phyloP scores from a whole-genome alignment of 2,329 filamentous ascomycete genomes.

The Elsinoe batatas region DNA sequence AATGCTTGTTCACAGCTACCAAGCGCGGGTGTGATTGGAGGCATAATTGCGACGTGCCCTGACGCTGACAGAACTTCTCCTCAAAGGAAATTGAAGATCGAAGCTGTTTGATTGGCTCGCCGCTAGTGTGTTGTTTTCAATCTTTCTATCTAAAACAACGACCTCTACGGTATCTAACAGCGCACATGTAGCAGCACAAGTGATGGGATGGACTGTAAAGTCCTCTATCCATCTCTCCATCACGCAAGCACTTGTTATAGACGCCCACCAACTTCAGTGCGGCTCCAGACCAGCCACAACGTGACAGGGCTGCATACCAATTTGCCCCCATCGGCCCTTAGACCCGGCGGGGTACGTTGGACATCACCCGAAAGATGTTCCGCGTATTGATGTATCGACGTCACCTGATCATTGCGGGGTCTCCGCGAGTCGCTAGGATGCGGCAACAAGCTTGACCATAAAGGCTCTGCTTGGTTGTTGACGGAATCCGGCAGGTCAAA shows the following conservation, averaged over 20 bases:
- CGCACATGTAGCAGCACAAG: background rate
- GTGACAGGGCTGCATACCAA: too few species aligned
- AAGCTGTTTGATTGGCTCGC: too few species aligned
- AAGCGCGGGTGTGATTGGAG: conserved; percentile 7
- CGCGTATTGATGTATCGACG: background rate
- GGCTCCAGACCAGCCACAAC: too few species aligned
- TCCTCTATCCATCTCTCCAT: too few species aligned
- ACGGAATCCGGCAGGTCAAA: conserved; percentile 1
- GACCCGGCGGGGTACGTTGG: background rate
- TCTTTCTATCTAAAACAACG: background rate
- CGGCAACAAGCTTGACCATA: background rate
- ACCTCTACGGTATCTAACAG: background rate
- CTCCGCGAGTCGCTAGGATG: background rate
- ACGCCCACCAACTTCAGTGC: too few species aligned
- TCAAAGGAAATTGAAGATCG: background rate
- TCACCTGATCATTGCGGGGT: background rate
- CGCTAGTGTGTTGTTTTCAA: background rate
- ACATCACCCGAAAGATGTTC: background rate
- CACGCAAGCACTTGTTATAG: too few species aligned
- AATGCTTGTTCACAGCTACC: background rate
- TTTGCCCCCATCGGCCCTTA: too few species aligned
- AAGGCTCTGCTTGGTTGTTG: background rate
- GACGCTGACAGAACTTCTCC: background rate
- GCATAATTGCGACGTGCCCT: background rate
- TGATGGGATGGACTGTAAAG: background rate